phyloP scores from a whole-genome alignment of 2,329 filamentous ascomycete genomes.

The Aspergillus tamarii region DNA sequence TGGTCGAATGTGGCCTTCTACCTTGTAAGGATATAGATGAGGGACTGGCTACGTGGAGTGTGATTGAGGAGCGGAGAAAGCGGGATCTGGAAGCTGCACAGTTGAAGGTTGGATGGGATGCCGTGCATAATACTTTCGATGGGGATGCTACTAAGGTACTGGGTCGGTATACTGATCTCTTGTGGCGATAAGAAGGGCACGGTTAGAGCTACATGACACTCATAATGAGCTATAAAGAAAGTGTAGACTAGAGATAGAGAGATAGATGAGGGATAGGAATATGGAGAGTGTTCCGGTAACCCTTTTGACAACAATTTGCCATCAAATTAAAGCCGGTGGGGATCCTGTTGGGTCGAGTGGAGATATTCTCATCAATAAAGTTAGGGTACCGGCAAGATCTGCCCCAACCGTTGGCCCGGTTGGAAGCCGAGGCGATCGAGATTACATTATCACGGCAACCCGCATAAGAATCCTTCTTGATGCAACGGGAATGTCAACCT shows the following conservation, averaged over 20 bases:
- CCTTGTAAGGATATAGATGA: not conserved
- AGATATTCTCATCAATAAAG: not conserved
- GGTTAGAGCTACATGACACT: not conserved
- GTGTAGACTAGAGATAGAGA: not conserved
- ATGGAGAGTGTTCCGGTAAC: not conserved
- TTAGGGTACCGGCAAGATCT: not conserved
- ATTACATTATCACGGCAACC: slow-evolving; percentile 3
- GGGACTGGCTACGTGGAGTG: not conserved
- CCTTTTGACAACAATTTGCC: not conserved
- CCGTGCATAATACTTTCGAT: slow-evolving; percentile 12
- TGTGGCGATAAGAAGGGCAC: not conserved
- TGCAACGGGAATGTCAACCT: not conserved
- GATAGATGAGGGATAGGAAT: not conserved
- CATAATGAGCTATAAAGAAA: not conserved
- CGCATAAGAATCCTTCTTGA: not conserved
- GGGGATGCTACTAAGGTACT: slow-evolving; percentile 8
- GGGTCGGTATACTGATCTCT: slow-evolving; percentile 2
- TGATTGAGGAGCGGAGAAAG: slow-evolving; percentile 8
- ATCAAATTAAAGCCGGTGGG: not conserved
- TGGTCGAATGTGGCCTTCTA: slow-evolving; percentile 7
- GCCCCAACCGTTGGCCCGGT: not conserved
- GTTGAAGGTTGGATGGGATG: slow-evolving; percentile 11
- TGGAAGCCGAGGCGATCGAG: slow-evolving; percentile 1
- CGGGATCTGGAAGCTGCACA: slow-evolving; percentile 10
- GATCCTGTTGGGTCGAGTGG: not conserved